These are phyloP conservation scores for Penicillium arizonense DNA, from an alignment of 495 filamentous ascomycete species.

Conservation along the genomic window DNA sequence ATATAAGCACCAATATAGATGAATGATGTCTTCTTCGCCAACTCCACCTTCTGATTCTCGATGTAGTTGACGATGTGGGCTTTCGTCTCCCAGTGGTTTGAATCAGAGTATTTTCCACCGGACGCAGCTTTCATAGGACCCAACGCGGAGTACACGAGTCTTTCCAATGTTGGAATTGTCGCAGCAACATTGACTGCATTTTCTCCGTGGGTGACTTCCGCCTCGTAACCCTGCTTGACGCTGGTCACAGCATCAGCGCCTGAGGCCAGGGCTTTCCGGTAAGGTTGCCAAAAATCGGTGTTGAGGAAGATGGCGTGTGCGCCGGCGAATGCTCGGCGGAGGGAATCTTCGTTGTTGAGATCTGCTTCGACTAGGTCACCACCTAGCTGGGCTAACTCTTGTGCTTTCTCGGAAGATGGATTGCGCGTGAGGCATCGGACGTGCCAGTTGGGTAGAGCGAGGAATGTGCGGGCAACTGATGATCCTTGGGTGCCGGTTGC, in stretches of 20 bases:
- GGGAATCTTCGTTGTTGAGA: conserved; percentile 38
- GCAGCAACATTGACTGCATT: conserved; percentile 51
- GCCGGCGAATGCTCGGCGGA: conserved; percentile 44
- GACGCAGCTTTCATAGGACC: conserved; percentile 30
- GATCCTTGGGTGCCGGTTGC: conserved; percentile 48
- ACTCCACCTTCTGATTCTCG: conserved; percentile 16
- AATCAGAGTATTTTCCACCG: conserved; percentile 35
- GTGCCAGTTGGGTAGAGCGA: conserved; percentile 32
- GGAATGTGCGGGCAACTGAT: conserved; percentile 42
- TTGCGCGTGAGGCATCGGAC: conserved; percentile 45
- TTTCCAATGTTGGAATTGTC: conserved; percentile 40
- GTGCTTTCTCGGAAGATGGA: conserved; percentile 37
- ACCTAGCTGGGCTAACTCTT: conserved; percentile 37
- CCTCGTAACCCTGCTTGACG: conserved; percentile 44
- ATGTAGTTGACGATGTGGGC: conserved; percentile 38
- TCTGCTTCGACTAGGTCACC: conserved; percentile 49
- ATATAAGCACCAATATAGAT: conserved; percentile 34
- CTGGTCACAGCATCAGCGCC: conserved; percentile 17
- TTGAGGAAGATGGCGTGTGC: conserved; percentile 51
- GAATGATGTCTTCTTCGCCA: conserved; percentile 29
- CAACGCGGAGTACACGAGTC: conserved; percentile 44
- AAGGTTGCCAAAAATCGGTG: conserved; percentile 50
- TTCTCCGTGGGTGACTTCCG: conserved; percentile 46
- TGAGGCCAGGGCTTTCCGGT: conserved; percentile 10
- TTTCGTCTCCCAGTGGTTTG: conserved; percentile 40